Base-by-base conservation (phyloP, 345 rosid genomes). In the Acer saccharum region DNA sequence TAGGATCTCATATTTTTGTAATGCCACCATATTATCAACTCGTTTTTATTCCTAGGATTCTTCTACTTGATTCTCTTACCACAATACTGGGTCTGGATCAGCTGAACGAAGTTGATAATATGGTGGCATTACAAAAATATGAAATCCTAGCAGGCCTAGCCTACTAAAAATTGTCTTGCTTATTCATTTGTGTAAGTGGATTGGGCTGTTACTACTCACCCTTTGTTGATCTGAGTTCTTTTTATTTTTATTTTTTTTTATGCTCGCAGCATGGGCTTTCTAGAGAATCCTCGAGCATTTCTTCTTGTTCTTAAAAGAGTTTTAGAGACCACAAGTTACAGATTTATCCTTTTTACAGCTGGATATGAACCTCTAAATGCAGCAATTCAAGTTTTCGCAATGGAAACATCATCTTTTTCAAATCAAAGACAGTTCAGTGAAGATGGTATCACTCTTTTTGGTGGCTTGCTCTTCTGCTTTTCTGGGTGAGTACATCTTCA, bases 341-440 rank as follows among this genome's bases (percentile, higher is more conserved):
- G 89, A 84, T 85, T 90, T 80, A 77, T 90, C 79, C 88, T 90
- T 25, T 86, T 89, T 65, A 89, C 91, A 8, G 88, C 91, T 68
- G 86, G 86, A 54, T 85, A 86, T 52, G 81, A 89, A 80, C 89
- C 90, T 72, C 78, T 89, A 73, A 84, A 90, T 77, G 85, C 85
- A 77, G 87, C 88, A 32, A 70, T 85, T 44, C 68, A 41, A 66
- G 74, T 71, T 16, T 54, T 78, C 75, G 87, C 90, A 27, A 27
- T 73, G 21, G 79, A 76, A 66, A 68, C 83, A 63, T 70, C 84
- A 57, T 79, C 84, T 0, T 29, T 62, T 48, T 80, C 54, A 20
- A 68, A 48, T 67, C 57, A 76, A 68, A 76, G 72, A 52, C 71
- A 73, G 66, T 75, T 77, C 73, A 65, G 41, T 75, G 83, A 86